Evolutionary conservation across 331 rosid species (phyloP), one percentile per base, ranked within the genome.

Genomic region (Rhamnella rubrinervis): DNA sequence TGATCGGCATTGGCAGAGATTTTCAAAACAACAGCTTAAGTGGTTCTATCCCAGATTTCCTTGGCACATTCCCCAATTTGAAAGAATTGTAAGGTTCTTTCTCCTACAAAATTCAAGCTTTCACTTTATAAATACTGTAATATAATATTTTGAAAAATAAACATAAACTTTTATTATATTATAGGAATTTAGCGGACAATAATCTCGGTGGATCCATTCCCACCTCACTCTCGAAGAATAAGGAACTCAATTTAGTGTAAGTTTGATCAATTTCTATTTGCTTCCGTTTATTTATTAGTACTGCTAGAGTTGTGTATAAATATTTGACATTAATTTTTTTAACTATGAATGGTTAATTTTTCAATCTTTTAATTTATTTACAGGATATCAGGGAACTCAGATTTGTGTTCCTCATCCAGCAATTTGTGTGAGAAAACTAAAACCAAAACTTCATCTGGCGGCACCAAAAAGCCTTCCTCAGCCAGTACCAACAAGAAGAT

Each of bases 1-100:
- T 26, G 31, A 26, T 26, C 2, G 6, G 49, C 28, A 31, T 40
- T 55, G 55, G 72, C 67, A 74, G 78, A 66, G 72, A 66, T 21
- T 20, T 66, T 31, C 72, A 65, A 25, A 47, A 74, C 58, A 74
- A 74, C 67, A 74, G 78, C 71, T 58, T 74, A 56, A 67, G 50
- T 58, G 78, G 72, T 57, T 23, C 67, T 12, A 66, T 74, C 35
- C 72, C 72, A 31, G 41, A 61, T 37, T 66, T 65, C 38, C 72
- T 74, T 31, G 61, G 72, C 55, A 66, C 65, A 60, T 74, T 74
- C 18, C 67, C 78, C 1, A 37, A 58, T 23, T 56, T 73, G 20
- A 58, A 49, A 37, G 60, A 65, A 66, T 23, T 74, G 78, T 74
- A 38, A 37, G 44, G 28, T 20, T 52, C 17, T 20, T n/a, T 61